A percentile compares a stretch with the other conserved stretches of the same genome.
These are phyloP conservation scores for Pichia sp. DNA, from an alignment of 1,139 yeast genomes.

Conservation along the genomic window DNA sequence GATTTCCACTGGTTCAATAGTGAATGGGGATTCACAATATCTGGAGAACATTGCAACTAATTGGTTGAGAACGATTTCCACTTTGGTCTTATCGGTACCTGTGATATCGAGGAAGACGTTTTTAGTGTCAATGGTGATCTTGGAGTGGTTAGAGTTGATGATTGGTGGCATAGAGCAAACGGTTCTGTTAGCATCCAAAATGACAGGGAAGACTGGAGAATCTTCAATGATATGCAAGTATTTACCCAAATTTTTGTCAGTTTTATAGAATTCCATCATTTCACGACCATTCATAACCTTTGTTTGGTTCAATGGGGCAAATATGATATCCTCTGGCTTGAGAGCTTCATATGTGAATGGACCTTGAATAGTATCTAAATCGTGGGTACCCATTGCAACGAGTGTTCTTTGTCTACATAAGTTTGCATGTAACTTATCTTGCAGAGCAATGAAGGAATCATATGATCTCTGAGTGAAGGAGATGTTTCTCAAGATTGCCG, in stretches of 20 bases:
- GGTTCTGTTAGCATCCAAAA: slow-evolving; percentile 66
- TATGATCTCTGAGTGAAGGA: slow-evolving; percentile 77
- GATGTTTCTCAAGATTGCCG: slow-evolving; percentile 82
- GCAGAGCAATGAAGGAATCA: slow-evolving; percentile 91
- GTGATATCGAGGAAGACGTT: slow-evolving; percentile 92
- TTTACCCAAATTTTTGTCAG: slow-evolving; percentile 84
- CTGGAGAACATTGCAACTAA: slow-evolving; percentile 93
- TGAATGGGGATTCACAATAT: slow-evolving; percentile 69
- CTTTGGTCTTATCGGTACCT: slow-evolving; percentile 91
- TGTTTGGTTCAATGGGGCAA: slow-evolving; percentile 81
- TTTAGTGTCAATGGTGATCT: slow-evolving; percentile 75
- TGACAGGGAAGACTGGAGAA: slow-evolving; percentile 87
- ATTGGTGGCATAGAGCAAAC: slow-evolving; percentile 96
- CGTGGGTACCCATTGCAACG: slow-evolving; percentile 99
- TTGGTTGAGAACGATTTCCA: slow-evolving; percentile 85
- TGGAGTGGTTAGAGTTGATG: slow-evolving; percentile 88
- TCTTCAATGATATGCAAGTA: slow-evolving; percentile 83
- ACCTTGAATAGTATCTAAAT: slow-evolving; percentile 70
- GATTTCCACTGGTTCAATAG: slow-evolving; percentile 83
- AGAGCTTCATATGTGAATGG: slow-evolving; percentile 89
- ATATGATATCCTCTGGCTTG: slow-evolving; percentile 69
- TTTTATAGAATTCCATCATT: slow-evolving; percentile 83
- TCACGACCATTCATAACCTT: slow-evolving; percentile 69
- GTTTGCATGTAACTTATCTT: slow-evolving; percentile 93
- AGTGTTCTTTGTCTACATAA: slow-evolving; percentile 94